Percentiles rank a stretch among this genome's conserved stretches.
phyloP scores from a whole-genome alignment of 305 asterid genomes.

The Rubia occidens region DNA sequence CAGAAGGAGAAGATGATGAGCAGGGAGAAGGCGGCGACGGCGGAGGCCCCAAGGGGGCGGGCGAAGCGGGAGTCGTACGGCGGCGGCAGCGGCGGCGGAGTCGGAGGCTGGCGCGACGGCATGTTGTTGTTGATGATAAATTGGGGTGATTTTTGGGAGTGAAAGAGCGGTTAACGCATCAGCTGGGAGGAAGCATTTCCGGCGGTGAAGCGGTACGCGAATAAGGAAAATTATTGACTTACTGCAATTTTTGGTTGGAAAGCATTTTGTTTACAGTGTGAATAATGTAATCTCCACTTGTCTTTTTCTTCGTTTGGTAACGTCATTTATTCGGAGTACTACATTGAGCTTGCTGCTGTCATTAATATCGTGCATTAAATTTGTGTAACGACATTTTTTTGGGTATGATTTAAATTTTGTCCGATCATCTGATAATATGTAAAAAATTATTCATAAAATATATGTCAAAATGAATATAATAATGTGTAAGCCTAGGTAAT shows the following conservation, averaged over 20 bases:
- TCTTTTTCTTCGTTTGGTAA: neutral
- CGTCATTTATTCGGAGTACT: neutral
- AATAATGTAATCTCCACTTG: neutral
- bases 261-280: neutral
- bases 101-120: slow-evolving; percentile 60
- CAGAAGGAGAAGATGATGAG: slow-evolving; percentile 51
- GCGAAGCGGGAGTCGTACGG: slow-evolving; percentile 25
- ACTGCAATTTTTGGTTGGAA: neutral
- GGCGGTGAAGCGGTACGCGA: neutral
- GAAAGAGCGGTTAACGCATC: neutral
- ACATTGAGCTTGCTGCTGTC: neutral
- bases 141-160: neutral
- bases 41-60: slow-evolving; percentile 60
- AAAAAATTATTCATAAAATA: too few relatives aligned
- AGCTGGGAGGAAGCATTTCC: neutral
- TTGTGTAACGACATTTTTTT: too few relatives aligned
- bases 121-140: slow-evolving; percentile 17
- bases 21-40: slow-evolving; percentile 57
- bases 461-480: too few relatives aligned
- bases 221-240: neutral
- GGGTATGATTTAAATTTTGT: too few relatives aligned
- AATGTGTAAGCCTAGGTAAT: too few relatives aligned
- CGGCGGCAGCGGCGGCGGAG: slow-evolving; percentile 30
- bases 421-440: too few relatives aligned
- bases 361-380: neutral